Evolutionary conservation across 352 stramenopile genomes (phyloP).

Genomic region (Globisporangium nagaii): DNA sequence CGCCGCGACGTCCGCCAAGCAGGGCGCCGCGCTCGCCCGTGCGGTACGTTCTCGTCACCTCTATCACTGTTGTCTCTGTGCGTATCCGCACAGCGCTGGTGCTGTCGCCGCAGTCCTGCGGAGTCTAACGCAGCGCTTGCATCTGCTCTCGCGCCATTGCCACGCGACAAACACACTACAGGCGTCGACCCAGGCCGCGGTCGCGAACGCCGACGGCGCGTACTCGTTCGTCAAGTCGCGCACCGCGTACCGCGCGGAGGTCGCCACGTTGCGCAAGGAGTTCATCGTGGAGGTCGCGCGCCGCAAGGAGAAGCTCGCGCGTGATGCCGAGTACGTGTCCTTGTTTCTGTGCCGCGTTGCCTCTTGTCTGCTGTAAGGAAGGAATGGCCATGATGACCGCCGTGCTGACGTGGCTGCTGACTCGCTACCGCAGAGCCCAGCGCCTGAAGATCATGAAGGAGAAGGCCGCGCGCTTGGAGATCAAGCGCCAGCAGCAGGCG

Average conservation of each 20-base stretch:
- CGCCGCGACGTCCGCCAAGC: constrained; percentile 12
- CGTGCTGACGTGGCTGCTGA: neutral
- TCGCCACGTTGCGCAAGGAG: constrained; percentile 57
- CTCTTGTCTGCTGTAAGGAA: neutral
- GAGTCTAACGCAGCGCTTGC: neutral
- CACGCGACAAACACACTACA: no score
- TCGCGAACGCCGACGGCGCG: constrained; percentile 23
- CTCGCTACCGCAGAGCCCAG: constrained; percentile 36
- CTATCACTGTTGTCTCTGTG: neutral
- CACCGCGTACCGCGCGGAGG: constrained; percentile 60
- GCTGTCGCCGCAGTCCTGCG: neutral
- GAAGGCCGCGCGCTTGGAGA: constrained; percentile 81
- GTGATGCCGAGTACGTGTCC: constrained; percentile 70
- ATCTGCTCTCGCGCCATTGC: no score
- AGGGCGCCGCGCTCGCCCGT: constrained; percentile 21
- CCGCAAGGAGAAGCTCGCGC: constrained; percentile 72
- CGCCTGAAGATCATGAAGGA: constrained; percentile 83
- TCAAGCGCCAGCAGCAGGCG: constrained; percentile 83
- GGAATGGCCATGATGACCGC: neutral
- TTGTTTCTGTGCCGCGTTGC: neutral
- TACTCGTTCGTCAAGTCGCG: constrained; percentile 79
- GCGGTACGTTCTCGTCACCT: constrained; percentile 17
- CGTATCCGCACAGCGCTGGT: no score
- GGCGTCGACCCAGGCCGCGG: constrained; percentile 8
- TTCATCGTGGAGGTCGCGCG: constrained; percentile 71